Conservation (phyloP, 140 eudicot species). For the Senecio squalidus region DNA sequence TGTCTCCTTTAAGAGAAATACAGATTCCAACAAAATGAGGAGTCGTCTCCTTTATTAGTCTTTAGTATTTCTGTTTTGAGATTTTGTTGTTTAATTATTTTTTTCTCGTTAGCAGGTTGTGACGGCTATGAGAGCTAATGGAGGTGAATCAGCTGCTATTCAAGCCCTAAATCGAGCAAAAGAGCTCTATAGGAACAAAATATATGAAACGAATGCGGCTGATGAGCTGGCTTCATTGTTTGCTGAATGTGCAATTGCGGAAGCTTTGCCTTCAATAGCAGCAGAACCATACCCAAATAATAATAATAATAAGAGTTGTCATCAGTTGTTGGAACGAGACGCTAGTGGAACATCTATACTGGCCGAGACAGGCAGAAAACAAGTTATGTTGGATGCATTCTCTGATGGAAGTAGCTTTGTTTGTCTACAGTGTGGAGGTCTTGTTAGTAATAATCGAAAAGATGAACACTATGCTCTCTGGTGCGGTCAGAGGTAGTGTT, state of each 20-base stretch:
- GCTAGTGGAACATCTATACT: constrained; percentile 60
- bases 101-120: constrained; percentile 40
- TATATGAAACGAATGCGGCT: constrained; percentile 49
- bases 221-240: constrained; percentile 81
- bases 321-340: constrained; percentile 35
- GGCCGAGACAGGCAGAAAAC: constrained; percentile 69
- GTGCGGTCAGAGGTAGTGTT: constrained; percentile 34
- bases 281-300: constrained; percentile 13
- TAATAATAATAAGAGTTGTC: neutral
- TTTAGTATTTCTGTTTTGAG: neutral
- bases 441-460: constrained; percentile 62
- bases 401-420: constrained; percentile 88
- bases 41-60: neutral
- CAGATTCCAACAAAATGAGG: neutral
- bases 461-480: constrained; percentile 83
- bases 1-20: too few relatives aligned
- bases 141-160: constrained; percentile 60
- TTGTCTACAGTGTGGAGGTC: constrained; percentile 86
- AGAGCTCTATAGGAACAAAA: constrained; percentile 55
- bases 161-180: constrained; percentile 52
- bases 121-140: constrained; percentile 52
- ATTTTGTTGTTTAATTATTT: neutral
- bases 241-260: constrained; percentile 91
- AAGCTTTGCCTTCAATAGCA: constrained; percentile 46
- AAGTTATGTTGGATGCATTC: constrained; percentile 68